phyloP scores from a whole-genome alignment of 2,329 filamentous ascomycete species.

The Neonectria punicea region DNA sequence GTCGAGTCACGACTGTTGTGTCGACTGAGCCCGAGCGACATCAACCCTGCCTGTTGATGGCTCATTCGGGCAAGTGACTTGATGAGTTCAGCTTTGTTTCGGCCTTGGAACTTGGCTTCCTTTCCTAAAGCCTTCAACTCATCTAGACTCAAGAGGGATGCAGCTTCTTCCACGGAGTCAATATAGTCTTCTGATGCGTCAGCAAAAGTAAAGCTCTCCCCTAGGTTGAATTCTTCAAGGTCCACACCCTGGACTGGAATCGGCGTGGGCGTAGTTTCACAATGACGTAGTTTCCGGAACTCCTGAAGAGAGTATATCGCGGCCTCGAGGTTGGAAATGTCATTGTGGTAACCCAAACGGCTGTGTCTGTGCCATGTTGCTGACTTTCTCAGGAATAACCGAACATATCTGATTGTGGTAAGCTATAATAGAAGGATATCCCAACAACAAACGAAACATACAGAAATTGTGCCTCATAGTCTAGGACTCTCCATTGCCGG shows the following conservation, averaged over 20 bases:
- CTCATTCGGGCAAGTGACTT: constrained; percentile 79
- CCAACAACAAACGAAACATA: constrained; percentile 56
- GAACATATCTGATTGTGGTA: constrained; percentile 75
- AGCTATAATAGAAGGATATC: constrained; percentile 8
- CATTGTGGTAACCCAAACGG: constrained; percentile 81
- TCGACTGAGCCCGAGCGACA: constrained; percentile 73
- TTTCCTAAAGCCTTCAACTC: constrained; percentile 88
- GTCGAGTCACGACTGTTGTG: constrained; percentile 69
- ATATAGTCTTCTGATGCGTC: constrained; percentile 81
- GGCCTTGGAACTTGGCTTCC: constrained; percentile 86
- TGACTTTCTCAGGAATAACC: constrained; percentile 91
- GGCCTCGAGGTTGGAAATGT: constrained; percentile 78
- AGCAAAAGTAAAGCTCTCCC: constrained; percentile 77
- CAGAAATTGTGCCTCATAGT: constrained; percentile 91
- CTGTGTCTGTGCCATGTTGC: constrained; percentile 89
- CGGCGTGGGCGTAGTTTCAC: constrained; percentile 18
- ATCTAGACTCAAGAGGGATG: constrained; percentile 82
- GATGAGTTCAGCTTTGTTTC: constrained; percentile 85
- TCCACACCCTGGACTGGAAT: constrained; percentile 45
- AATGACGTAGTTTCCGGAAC: constrained; percentile 63
- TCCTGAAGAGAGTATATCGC: constrained; percentile 78
- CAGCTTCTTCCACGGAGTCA: constrained; percentile 83
- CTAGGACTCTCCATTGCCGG: constrained; percentile 74
- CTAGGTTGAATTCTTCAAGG: constrained; percentile 59
- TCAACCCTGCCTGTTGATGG: constrained; percentile 79